These are phyloP conservation scores for Podila horticola DNA, from an alignment of 192 early-diverging fungal species.

Conservation along the genomic window DNA sequence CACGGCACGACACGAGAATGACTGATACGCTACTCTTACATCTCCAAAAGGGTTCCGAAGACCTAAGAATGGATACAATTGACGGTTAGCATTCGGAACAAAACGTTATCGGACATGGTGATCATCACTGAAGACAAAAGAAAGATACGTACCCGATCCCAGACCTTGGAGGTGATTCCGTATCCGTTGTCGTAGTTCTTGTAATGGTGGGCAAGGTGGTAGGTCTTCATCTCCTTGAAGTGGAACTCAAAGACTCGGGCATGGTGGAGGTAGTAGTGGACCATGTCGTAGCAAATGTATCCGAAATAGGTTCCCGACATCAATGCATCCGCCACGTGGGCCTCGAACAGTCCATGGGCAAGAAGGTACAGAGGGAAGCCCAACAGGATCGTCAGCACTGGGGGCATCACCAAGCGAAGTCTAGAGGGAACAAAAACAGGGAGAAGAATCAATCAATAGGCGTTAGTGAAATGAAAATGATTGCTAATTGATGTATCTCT, in stretches of 20 bases:
- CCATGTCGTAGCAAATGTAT: constrained; percentile 88
- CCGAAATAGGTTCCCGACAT: constrained; percentile 80
- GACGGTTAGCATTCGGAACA: no score
- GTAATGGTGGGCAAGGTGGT: constrained; percentile 95
- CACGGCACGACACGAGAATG: not conserved
- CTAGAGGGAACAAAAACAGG: constrained; percentile 30
- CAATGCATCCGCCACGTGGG: constrained; percentile 69
- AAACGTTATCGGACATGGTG: not conserved
- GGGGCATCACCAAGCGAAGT: constrained; percentile 94
- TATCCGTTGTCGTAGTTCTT: constrained; percentile 86
- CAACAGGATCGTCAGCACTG: constrained; percentile 78
- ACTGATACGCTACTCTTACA: constrained; percentile 11
- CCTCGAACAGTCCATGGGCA: constrained; percentile 67
- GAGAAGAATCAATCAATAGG: not conserved
- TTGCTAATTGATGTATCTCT: no score
- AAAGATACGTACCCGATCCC: constrained; percentile 73
- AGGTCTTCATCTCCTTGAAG: constrained; percentile 89
- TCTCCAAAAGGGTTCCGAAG: constrained; percentile 43
- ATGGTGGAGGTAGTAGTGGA: constrained; percentile 96
- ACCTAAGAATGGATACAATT: constrained; percentile 4
- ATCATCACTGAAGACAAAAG: not conserved
- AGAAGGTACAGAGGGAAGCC: constrained; percentile 65
- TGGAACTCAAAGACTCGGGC: constrained; percentile 75
- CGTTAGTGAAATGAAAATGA: not conserved
- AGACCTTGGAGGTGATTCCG: constrained; percentile 89